A percentile compares a stretch with the other conserved stretches of the same genome.
Evolutionary conservation across 2,329 filamentous ascomycete species (phyloP).

Genomic region (Beauveria scarabaeidicola): DNA sequence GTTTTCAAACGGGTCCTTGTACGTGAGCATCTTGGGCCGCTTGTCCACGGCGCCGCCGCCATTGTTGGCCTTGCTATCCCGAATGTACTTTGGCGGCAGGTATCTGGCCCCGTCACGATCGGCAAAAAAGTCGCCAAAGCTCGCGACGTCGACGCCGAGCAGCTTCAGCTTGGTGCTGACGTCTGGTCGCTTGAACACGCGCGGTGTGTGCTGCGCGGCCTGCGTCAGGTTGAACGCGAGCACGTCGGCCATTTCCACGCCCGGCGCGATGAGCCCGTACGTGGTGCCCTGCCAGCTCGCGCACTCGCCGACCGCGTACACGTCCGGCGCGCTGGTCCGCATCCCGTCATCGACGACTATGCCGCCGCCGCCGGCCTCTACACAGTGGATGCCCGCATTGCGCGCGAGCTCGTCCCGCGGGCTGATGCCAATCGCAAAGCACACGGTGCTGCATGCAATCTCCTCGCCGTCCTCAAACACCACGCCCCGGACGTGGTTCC

Average conservation of each 20-base stretch:
- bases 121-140: constrained; percentile 89
- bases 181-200: constrained; percentile 72
- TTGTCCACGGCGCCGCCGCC: constrained; percentile 19
- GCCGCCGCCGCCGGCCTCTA: constrained; percentile 60
- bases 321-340: constrained; percentile 58
- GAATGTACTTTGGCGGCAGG: constrained; percentile 49
- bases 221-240: constrained; percentile 86
- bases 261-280: constrained; percentile 81
- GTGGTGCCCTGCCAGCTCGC: constrained; percentile 83
- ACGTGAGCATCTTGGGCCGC: constrained; percentile 72
- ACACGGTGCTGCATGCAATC: constrained; percentile 71
- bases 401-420: constrained; percentile 70
- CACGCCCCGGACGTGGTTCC: constrained; percentile 63
- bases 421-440: constrained; percentile 82
- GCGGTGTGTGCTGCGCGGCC: constrained; percentile 60
- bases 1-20: constrained; percentile 79
- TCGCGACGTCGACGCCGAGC: constrained; percentile 82
- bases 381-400: constrained; percentile 61
- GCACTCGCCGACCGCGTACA: constrained; percentile 88
- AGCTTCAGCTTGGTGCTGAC: constrained; percentile 88
- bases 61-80: constrained; percentile 14
- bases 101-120: constrained; percentile 74
- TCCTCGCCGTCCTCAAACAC: constrained; percentile 72
- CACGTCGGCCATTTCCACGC: constrained; percentile 88
- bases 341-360: constrained; percentile 61